phyloP scores from a whole-genome alignment of 2,329 filamentous ascomycete species.

The Verruconis gallopava region DNA sequence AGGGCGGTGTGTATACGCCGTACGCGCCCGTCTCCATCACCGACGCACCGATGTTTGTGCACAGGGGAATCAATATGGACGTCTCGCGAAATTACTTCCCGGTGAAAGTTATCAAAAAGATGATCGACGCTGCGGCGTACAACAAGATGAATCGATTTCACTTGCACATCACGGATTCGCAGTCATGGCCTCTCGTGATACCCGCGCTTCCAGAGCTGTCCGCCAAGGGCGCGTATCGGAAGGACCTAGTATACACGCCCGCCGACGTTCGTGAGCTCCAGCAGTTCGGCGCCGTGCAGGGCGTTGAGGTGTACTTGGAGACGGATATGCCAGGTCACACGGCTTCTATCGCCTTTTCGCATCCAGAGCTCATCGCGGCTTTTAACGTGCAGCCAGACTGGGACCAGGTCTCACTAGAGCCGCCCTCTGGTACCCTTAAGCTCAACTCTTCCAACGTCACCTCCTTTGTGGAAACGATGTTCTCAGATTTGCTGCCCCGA shows the following conservation, averaged over 20 bases:
- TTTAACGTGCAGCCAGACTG: conserved; percentile 42
- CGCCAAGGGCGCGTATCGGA: conserved; percentile 58
- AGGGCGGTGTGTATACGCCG: conserved; percentile 50
- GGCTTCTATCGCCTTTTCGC: conserved; percentile 49
- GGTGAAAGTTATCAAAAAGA: conserved; percentile 54
- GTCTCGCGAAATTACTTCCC: conserved; percentile 61
- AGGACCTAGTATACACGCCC: conserved; percentile 53
- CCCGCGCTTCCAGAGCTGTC: conserved; percentile 60
- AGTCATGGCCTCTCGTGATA: conserved; percentile 77
- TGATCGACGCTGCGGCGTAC: conserved; percentile 63
- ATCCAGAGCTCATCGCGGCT: conserved; percentile 60
- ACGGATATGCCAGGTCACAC: conserved; percentile 76
- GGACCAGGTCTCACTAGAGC: conserved; percentile 40
- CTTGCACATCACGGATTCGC: conserved; percentile 68
- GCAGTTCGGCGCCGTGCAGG: conserved; percentile 53
- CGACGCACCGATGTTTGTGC: conserved; percentile 62
- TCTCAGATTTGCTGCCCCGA: conserved; percentile 64
- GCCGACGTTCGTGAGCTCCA: conserved; percentile 54
- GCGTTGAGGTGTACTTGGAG: conserved; percentile 60
- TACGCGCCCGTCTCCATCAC: conserved; percentile 56
- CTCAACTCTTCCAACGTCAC: conserved; percentile 61
- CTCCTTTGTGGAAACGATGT: conserved; percentile 57
- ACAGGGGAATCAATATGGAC: conserved; percentile 72
- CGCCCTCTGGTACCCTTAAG: conserved; percentile 52
- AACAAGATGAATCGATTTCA: conserved; percentile 77